These are phyloP conservation scores for Cystofilobasidium macerans DNA, from an alignment of 768 basidiomycete species.

Conservation along the genomic window DNA sequence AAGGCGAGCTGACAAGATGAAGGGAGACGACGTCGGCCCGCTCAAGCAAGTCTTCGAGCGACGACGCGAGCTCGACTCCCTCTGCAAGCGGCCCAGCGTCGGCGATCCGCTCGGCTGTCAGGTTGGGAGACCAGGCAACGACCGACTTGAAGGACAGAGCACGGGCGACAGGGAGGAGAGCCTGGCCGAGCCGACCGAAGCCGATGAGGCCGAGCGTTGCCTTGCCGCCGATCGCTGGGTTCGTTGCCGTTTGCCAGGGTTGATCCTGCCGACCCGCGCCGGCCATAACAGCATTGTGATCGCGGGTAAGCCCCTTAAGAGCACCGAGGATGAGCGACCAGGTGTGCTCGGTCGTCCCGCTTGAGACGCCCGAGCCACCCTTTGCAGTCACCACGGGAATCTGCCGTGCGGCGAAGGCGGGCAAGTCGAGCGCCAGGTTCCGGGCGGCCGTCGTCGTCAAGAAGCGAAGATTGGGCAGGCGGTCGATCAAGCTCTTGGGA, in stretches of 20 bases:
- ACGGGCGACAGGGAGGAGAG: conserved; percentile 46
- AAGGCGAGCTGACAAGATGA: conserved; percentile 50
- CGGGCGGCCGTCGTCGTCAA: conserved; percentile 50
- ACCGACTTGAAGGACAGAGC: conserved; percentile 53
- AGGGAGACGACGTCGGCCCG: conserved; percentile 53
- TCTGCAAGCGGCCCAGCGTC: conserved; percentile 10
- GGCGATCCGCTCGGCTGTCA: conserved; percentile 50
- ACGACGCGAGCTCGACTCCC: conserved; percentile 27
- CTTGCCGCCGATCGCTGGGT: conserved; percentile 38
- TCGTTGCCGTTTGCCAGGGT: conserved; percentile 47
- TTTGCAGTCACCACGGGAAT: conserved; percentile 49
- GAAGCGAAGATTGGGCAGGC: conserved; percentile 51
- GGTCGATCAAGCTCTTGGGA: conserved; percentile 44
- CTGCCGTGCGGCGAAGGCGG: conserved; percentile 44
- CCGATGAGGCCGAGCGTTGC: conserved; percentile 56
- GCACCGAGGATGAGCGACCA: conserved; percentile 54
- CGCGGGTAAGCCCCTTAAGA: conserved; percentile 45
- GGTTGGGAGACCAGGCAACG: conserved; percentile 55
- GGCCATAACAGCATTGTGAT: conserved; percentile 45
- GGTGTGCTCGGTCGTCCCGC: conserved; percentile 45
- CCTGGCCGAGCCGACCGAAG: conserved; percentile 49
- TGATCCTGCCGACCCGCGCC: conserved; percentile 33
- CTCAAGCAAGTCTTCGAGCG: conserved; percentile 49
- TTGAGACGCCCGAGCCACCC: neutral
- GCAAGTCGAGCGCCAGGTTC: conserved; percentile 48